Conservation (phyloP, 140 eudicot genomes). For the Cichorium intybus region DNA sequence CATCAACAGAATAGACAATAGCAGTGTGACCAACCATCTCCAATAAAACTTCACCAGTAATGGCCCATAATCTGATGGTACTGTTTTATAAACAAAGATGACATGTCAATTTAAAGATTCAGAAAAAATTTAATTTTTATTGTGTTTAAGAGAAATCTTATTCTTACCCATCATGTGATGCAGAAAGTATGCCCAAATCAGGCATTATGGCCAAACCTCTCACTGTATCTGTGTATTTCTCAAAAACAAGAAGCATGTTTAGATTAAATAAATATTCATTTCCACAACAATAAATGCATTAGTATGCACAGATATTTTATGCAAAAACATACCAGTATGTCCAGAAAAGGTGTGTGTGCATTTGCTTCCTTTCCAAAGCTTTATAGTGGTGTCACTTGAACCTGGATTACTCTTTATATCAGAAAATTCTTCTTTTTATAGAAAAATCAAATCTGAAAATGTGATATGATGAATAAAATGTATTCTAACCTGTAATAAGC, state of each 20-base stretch:
- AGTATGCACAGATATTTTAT: neutral
- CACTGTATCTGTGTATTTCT: conserved; percentile 71
- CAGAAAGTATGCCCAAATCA: conserved; percentile 82
- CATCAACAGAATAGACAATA: conserved; percentile 94
- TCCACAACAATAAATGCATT: neutral
- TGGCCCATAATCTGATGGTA: conserved; percentile 87
- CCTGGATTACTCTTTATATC: conserved; percentile 48
- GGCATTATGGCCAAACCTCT: conserved; percentile 93
- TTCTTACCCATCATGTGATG: conserved; percentile 96
- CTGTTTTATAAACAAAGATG: conserved; percentile 41
- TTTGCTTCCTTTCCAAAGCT: conserved; percentile 88
- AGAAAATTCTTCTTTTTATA: neutral
- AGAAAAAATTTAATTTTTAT: neutral
- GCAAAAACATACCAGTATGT: conserved; percentile 57
- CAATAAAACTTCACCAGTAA: conserved; percentile 78
- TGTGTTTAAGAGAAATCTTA: neutral
- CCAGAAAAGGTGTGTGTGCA: conserved; percentile 80
- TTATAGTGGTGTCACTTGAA: conserved; percentile 80
- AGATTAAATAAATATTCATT: neutral
- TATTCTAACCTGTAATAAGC: conserved; percentile 69
- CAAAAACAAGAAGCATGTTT: conserved; percentile 15
- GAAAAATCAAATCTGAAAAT: conserved; percentile 1
- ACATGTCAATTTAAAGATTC: neutral
- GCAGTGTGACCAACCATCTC: conserved; percentile 99
- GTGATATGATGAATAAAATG: neutral